Evolutionary conservation across 768 basidiomycete species (phyloP).

Genomic region (Lenzites betulinus): DNA sequence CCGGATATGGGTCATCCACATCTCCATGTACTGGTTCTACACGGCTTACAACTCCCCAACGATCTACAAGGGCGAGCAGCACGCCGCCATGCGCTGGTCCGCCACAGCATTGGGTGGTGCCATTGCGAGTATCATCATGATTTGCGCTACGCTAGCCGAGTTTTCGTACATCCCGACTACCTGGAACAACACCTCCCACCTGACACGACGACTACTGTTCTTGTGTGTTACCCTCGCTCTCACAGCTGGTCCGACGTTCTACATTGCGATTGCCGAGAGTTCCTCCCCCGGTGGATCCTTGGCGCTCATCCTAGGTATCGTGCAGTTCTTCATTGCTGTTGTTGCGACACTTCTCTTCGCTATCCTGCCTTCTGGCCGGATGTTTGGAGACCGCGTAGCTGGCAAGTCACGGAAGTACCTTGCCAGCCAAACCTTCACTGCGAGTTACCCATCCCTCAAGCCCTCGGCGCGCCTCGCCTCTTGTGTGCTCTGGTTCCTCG

Average conservation of each 20-base stretch:
- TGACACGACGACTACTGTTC: constrained; percentile 89
- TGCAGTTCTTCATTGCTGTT: constrained; percentile 94
- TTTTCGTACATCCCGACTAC: constrained; percentile 98
- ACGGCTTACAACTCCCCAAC: constrained; percentile 91
- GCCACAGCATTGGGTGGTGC: constrained; percentile 94
- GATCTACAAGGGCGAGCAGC: constrained; percentile 68
- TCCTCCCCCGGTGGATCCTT: constrained; percentile 62
- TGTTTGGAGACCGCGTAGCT: constrained; percentile 98
- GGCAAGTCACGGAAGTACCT: constrained; percentile 97
- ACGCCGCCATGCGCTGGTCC: constrained; percentile 87
- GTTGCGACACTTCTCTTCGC: constrained; percentile 85
- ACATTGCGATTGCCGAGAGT: constrained; percentile 84
- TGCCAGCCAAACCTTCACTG: constrained; percentile 97
- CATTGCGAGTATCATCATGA: constrained; percentile 96
- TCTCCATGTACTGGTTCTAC: constrained; percentile 95
- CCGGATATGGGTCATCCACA: constrained; percentile 97
- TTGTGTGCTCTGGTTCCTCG: constrained; percentile 81
- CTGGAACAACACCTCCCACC: constrained; percentile 98
- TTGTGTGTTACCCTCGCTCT: constrained; percentile 87
- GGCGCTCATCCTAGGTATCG: constrained; percentile 90
- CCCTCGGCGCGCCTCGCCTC: constrained; percentile 73
- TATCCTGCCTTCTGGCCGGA: constrained; percentile 92
- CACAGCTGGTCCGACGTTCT: constrained; percentile 92
- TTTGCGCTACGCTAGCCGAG: constrained; percentile 89
- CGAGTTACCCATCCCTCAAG: constrained; percentile 80